A percentile compares a stretch with the other conserved stretches of the same genome.
These are phyloP conservation scores for Clavaria fumosa DNA, from an alignment of 768 basidiomycete genomes.

Conservation along the genomic window DNA sequence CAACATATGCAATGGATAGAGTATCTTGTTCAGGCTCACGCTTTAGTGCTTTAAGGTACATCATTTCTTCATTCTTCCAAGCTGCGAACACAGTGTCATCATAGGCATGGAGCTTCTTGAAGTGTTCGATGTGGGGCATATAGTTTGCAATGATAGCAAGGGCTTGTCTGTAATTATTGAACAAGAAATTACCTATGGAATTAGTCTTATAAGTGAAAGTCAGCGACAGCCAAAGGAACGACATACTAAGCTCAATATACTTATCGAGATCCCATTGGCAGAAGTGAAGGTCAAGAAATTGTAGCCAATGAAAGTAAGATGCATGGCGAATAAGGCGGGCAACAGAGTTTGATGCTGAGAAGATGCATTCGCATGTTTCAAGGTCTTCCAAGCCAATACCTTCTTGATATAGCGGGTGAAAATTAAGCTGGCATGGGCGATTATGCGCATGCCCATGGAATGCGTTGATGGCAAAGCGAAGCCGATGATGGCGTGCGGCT, in stretches of 20 bases:
- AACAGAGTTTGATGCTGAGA: slow-evolving; percentile 16
- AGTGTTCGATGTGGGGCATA: background rate
- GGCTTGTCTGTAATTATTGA: slow-evolving; percentile 13
- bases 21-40: slow-evolving; percentile 10
- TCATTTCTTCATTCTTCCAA: slow-evolving; percentile 8
- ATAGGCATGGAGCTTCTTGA: background rate
- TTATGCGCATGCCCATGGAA: slow-evolving; percentile 5
- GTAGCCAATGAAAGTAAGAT: slow-evolving; percentile 13
- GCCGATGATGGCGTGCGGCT: background rate
- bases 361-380: slow-evolving; percentile 17
- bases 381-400: slow-evolving; percentile 19
- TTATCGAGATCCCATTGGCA: slow-evolving; percentile 12
- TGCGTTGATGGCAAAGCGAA: slow-evolving; percentile 6
- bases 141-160: slow-evolving; percentile 9
- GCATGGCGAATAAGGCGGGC: slow-evolving; percentile 11
- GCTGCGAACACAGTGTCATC: background rate
- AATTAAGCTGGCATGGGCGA: slow-evolving; percentile 3
- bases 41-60: slow-evolving; percentile 10
- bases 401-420: slow-evolving; percentile 11
- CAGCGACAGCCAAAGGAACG: background rate
- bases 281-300: slow-evolving; percentile 15
- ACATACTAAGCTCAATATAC: slow-evolving; percentile 10
- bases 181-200: slow-evolving; percentile 7
- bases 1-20: slow-evolving; percentile 11
- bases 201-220: background rate